phyloP scores from a whole-genome alignment of 2,329 filamentous ascomycete species.

The Colletotrichum chlorophyti region DNA sequence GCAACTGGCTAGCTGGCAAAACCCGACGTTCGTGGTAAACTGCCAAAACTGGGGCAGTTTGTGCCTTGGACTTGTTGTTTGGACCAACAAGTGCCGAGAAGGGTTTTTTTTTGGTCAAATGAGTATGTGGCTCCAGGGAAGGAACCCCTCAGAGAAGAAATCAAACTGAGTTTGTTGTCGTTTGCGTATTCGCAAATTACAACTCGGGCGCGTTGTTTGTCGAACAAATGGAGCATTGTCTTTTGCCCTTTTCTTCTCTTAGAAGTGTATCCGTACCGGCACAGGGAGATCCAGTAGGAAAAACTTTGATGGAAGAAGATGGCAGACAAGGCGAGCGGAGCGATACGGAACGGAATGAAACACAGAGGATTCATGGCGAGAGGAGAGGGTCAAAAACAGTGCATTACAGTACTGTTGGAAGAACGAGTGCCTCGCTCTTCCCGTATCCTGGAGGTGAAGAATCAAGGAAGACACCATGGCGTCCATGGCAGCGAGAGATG shows the following conservation, averaged over 20 bases:
- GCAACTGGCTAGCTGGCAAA: background rate
- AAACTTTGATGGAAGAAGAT: background rate
- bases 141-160: too few species aligned
- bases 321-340: too few species aligned
- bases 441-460: background rate
- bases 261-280: background rate
- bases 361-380: background rate
- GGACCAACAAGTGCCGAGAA: background rate
- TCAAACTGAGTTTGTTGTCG: too few species aligned
- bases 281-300: background rate
- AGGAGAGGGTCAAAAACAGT: background rate
- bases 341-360: too few species aligned
- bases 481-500: constrained; percentile 12
- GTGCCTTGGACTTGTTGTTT: too few species aligned
- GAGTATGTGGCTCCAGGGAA: too few species aligned
- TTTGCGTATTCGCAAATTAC: background rate
- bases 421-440: too few species aligned
- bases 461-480: background rate
- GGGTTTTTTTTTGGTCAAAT: background rate
- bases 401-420: background rate
- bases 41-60: too few species aligned
- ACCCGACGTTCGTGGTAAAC: background rate
- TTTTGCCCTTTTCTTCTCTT: too few species aligned
- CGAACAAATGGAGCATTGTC: constrained; percentile 16
- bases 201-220: constrained; percentile 11